Evolutionary conservation across 306 rosid species (phyloP), one percentile per base, ranked within the genome.

Genomic region (Pyrus communis): DNA sequence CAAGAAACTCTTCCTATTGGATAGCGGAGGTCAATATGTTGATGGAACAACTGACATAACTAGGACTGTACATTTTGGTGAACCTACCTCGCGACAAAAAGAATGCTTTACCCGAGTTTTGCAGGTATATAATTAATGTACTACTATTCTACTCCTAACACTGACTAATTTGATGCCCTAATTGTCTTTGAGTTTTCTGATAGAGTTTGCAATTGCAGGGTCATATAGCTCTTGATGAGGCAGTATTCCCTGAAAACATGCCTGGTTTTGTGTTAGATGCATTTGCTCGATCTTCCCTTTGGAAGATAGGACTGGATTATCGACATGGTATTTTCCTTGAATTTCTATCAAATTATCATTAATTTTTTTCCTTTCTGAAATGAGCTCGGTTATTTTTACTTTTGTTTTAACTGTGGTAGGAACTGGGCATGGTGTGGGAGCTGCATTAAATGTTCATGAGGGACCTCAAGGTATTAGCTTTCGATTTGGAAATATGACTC

Each of bases 31-130:
- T 79, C 98, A 95, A 78, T 95, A 86, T 80, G 86, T 95, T 77
- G 98, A 95, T 76, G 98, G 98, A 58, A 95, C 98, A 80, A 92
- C 98, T 64, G 98, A 95, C 83, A 82, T 92, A 83, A 95, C 98
- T 14, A 86, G 98, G 67, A 95, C 98, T 5, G 97, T 92, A 70
- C 98, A 95, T 95, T 95, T 95, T 85, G 96, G 96, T 46, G 82
- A 89, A 75, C 97, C 99, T 49, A 82, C 89, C 13, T 60, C 83
- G 17, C 87, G 88, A 75, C 92, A 89, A 83, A 92, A 81, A 75
- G 97, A 90, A 75, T 95, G 98, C 83, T 89, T 90, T 75, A 92
- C 98, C 59, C 88, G 98, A 80, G 99, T 95, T 81, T 87, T 95
- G 74, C 96, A 95, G 96, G 97, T 95, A 64, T 10, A 55, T 7